Base-by-base conservation (phyloP, 768 basidiomycete genomes). In the Gautieria morchelliformis region DNA sequence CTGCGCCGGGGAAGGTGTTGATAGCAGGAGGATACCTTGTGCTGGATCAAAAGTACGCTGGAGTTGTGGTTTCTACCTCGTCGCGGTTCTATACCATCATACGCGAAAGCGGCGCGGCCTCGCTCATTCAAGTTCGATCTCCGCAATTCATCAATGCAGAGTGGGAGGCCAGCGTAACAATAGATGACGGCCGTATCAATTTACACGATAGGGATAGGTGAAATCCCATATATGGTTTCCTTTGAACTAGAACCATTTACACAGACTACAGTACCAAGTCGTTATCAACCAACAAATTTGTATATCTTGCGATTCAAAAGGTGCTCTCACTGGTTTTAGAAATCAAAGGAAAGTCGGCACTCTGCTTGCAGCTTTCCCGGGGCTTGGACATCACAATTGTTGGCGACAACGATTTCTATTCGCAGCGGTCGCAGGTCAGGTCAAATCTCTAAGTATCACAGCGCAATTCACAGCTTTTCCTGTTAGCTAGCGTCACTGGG, bases 371-470 rank as follows among this genome's bases (percentile, higher is more conserved):
- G 4, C 69, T 91, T 5, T 66, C 72, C 3, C 64, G 68, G 14
- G 87, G 83, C 32, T 74, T 95, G 58, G 79, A 89, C 62, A 83
- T 97, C 61, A 81, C 80, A 40, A 87, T 97, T 62, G 81, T 85
- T 27, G 95, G 93, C 10, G 93, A 93, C 69, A 98, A 99, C 65
- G 96, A 98, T 68, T 99, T 98, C 65, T 98, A 99, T 72, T 96
- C 94, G 4, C 96, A 98, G 65, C 76, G 87, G 56, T 83, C 84
- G 53, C 84, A 89, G 77, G 94, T 90, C 56, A 67, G 76, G 57
- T 65, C 27, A 17, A 52, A 15, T 42, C 52, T 41, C 39, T 37
- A 11, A 56, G 37, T 56, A 39, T 59, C 44, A 53, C 32, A 59
- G 59, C 14, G 22, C 6, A 14, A 15, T 20, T 44, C 11, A 8